Evolutionary conservation across 768 basidiomycete species (phyloP), one percentile per base, ranked within the genome.

Genomic region (Kwoniella sp.): DNA sequence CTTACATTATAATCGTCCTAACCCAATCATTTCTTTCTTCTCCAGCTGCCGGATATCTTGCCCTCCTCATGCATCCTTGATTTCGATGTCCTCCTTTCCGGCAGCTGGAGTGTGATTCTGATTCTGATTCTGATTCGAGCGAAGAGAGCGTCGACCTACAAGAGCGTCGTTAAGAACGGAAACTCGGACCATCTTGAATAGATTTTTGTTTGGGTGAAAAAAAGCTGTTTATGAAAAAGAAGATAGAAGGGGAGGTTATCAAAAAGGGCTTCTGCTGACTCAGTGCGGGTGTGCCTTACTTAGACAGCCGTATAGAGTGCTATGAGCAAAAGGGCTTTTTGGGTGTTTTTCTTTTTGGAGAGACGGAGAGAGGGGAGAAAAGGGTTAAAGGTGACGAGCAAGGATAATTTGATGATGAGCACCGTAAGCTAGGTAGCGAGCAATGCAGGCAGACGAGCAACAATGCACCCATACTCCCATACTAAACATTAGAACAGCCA

Each of bases 141-240:
- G 40, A 19, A 10, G 10, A n/a, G n/a, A n/a, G n/a, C n/a, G n/a
- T n/a, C 24, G 24, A 74, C 75, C 58, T 70, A 74, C 75, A 44
- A 81, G 67, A 65, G 75, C 76, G 68, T 81, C 81, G 78, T 79
- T 80, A 63, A 81, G 79, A 50, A 81, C 80, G 60, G 80, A 81
- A 63, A 74, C 68, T 62, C 78, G 72, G 67, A 78, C 87, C 89
- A 80, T 81, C 67, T 76, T 80, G 77, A 63, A 21, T 60, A 44
- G 64, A 72, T 65, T 65, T 53, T 68, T 68, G 48, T 54, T 63
- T 55, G 21, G 55, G 52, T 67, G 51, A 53, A 52, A 40, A 44
- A 33, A 27, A 27, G 33, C 33, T 33, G 33, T 33, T 33, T 33
- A 33, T 33, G 8, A 48, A 21, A 46, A 55, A 48, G 40, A 62